Conservation (phyloP, 495 filamentous ascomycete species). For the Darksidea phi region DNA sequence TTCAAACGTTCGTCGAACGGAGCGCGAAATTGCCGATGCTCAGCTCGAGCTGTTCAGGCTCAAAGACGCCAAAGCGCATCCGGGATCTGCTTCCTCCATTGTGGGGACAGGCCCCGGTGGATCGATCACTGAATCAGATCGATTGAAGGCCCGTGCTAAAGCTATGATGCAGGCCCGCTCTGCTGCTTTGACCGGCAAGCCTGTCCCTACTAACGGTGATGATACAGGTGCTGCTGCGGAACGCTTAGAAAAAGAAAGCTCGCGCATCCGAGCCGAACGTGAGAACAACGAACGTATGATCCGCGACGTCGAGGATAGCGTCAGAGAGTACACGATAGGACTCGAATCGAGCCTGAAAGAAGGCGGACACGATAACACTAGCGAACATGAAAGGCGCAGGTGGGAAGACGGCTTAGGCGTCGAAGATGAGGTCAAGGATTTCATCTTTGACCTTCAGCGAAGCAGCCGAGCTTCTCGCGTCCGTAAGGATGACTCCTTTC, state of each 20-base stretch:
- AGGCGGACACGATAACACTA: constrained; percentile 63
- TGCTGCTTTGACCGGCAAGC: constrained; percentile 84
- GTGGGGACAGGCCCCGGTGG: constrained; percentile 94
- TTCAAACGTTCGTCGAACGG: constrained; percentile 83
- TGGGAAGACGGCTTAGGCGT: constrained; percentile 98
- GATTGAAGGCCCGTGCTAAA: constrained; percentile 90
- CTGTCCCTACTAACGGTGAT: constrained; percentile 54
- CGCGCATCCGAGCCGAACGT: constrained; percentile 73
- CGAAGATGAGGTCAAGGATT: constrained; percentile 92
- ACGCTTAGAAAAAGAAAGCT: constrained; percentile 79
- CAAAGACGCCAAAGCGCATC: constrained; percentile 89
- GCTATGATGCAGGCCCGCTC: constrained; percentile 98
- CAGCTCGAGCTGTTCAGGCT: constrained; percentile 91
- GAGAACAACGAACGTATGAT: constrained; percentile 97
- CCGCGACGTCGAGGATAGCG: constrained; percentile 92
- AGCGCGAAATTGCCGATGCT: constrained; percentile 89
- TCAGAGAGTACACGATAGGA: constrained; percentile 79
- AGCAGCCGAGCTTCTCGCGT: constrained; percentile 72
- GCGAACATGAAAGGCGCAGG: constrained; percentile 84
- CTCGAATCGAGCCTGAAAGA: constrained; percentile 87
- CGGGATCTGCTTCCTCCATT: constrained; percentile 75
- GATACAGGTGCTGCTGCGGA: constrained; percentile 71
- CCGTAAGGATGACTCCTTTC: constrained; percentile 66
- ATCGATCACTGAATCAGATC: constrained; percentile 85
- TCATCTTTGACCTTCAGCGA: constrained; percentile 93